Evolutionary conservation across 2,329 filamentous ascomycete species (phyloP).

Genomic region (Sarocladium kiliense): DNA sequence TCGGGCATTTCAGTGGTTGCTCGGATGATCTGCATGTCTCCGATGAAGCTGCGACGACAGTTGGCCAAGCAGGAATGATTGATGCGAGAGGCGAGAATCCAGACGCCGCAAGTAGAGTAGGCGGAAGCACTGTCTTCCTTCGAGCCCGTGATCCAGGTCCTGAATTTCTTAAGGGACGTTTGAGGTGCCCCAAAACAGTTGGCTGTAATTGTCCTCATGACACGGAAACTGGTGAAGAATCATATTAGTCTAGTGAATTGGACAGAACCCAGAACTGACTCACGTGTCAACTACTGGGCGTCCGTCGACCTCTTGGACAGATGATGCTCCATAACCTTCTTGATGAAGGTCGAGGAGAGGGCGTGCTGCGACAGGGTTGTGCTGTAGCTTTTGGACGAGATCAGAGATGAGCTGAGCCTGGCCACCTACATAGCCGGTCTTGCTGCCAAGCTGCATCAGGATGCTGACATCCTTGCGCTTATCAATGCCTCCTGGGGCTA

Average conservation of each 20-base stretch:
- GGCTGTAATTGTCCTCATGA: conserved; percentile 33
- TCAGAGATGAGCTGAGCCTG: conserved; percentile 34
- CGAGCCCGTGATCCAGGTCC: background rate
- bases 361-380: conserved; percentile 28
- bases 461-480: too few species aligned
- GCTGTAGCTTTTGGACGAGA: conserved; percentile 39
- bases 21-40: conserved; percentile 47
- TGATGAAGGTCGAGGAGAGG: conserved; percentile 32
- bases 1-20: conserved; percentile 36
- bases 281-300: conserved; percentile 39
- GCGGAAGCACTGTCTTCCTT: background rate
- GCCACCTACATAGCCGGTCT: too few species aligned
- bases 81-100: conserved; percentile 41
- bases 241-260: too few species aligned
- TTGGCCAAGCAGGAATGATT: conserved; percentile 50
- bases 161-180: conserved; percentile 14
- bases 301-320: conserved; percentile 25
- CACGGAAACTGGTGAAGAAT: conserved; percentile 36
- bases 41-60: conserved; percentile 42
- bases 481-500: too few species aligned
- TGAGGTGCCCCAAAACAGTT: conserved; percentile 36
- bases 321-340: conserved; percentile 31
- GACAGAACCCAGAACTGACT: too few species aligned
- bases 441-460: too few species aligned
- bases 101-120: conserved; percentile 35